Base-by-base conservation (phyloP, 208 protist genomes). In the Acanthamoeba healyi region DNA sequence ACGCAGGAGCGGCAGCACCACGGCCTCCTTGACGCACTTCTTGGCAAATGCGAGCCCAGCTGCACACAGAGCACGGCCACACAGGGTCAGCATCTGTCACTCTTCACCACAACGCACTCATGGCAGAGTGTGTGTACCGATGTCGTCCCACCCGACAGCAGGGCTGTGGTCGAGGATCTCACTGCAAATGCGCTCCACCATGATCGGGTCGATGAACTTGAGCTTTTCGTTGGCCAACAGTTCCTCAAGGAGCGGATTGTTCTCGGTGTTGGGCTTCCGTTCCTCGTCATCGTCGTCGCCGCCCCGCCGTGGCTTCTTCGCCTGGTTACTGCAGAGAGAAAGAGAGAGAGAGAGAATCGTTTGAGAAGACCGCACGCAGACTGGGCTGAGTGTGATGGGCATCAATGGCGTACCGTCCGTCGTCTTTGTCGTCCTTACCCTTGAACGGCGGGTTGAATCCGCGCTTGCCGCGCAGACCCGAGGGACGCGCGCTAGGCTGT, bases 41-140 rank as follows among this genome's bases (percentile, higher is more conserved):
- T 98, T 98, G 17, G 96, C 96, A 67, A 96, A 94, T 0, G 96
- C 92, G 24, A 98, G 95, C 5, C 97, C 97, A 6, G 96, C 96
- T 92, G 40, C 34, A 77, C 2, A 38, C 7, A 22, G n/a, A n/a
- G n/a, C 24, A 65, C 10, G 4, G 58, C 15, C 32, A 40, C 38
- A 79, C 74, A 1, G 22, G 12, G 19, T 54, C 24, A 54, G 14
- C 1, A 32, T 40, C 26, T 26, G 22, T 67, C 6, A 67, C 58
- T n/a, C n/a, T n/a, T n/a, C n/a, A n/a, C n/a, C n/a, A n/a, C n/a
- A n/a, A n/a, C n/a, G n/a, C n/a, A n/a, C n/a, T 22, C 15, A 56
- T 6, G 46, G 26, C 22, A 40, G 77, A 24, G 42, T 9, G 10
- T 0, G n/a, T 15, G 29, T 26, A 92, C 86, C 86, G 15, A 92